Conservation (phyloP, 2,329 filamentous ascomycete genomes). For the Fusarium liriodendri region DNA sequence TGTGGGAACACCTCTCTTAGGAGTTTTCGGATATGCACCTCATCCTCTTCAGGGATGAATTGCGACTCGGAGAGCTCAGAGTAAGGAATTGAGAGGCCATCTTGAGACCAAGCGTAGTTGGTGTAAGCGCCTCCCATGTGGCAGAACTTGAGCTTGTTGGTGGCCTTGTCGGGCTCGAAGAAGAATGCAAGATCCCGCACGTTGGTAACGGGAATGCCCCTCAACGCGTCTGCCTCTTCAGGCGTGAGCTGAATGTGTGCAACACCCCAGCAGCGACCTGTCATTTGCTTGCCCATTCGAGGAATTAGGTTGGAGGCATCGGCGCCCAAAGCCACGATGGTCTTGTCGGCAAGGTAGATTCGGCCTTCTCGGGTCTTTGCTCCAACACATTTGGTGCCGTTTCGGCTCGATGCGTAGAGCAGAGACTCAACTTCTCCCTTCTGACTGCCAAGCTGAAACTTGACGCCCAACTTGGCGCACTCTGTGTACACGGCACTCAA, state of each 20-base stretch:
- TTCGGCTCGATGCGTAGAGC: conserved; percentile 13
- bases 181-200: conserved; percentile 29
- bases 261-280: conserved; percentile 23
- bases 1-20: conserved; percentile 19
- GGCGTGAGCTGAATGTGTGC: conserved; percentile 27
- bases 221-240: conserved; percentile 14
- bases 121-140: conserved; percentile 31
- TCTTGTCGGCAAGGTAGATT: conserved; percentile 26
- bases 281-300: conserved; percentile 27
- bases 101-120: conserved; percentile 27
- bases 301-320: conserved; percentile 20
- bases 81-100: conserved; percentile 19
- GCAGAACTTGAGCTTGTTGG: conserved; percentile 32
- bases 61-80: conserved; percentile 5
- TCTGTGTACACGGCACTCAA: conserved; percentile 22
- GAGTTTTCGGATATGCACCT: conserved; percentile 17
- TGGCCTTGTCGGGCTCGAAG: conserved; percentile 20
- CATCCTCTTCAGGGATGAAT: conserved; percentile 31
- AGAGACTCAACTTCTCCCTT: conserved; percentile 27
- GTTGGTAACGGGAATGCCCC: conserved; percentile 26
- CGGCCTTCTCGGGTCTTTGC: conserved; percentile 9
- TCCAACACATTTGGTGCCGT: conserved; percentile 17
- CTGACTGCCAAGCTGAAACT: conserved; percentile 9
- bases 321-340: conserved; percentile 14
- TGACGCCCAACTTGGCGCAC: conserved; percentile 24